Evolutionary conservation across 306 rosid genomes (phyloP), one percentile per base, ranked within the genome.

Genomic region (Lotus japonicus): DNA sequence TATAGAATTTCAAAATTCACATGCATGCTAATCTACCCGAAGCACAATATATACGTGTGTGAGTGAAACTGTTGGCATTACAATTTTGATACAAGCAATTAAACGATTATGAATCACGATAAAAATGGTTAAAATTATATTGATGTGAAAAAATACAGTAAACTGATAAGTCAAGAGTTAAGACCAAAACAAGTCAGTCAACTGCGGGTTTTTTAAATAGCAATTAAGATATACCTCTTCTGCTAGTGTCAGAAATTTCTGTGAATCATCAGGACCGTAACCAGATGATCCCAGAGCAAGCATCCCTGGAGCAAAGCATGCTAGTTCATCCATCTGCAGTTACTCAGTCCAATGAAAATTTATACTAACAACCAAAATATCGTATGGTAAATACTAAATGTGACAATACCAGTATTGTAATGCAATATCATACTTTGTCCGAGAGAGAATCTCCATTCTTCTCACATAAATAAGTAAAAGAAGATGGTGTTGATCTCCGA

Each of bases 291-390:
- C 99, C 83, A 95, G 75, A 64, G 99, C 99, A 75, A 95, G 23
- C 99, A 95, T 95, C 78, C 99, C 99, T 11, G 99, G 99, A 74
- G 97, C 97, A 82, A 95, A 95, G 87, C 99, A 95, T 7, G 99
- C 99, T 35, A 95, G 79, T 84, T 95, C 97, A 74, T 95, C 99
- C 99, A 95, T 95, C 99, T 95, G 96, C 84, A 79, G 28, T 70
- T 64, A 49, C 70, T 55, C 72, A 58, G 53, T 49, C 15, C 64
- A 70, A 66, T 76, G 41, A 38, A 42, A 55, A 59, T 62, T 70
- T 31, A 36, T 18, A 63, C 23, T 56, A 33, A 66, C 43, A n/a
- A 1, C 56, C 51, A 49, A 68, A 42, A 66, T 50, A 38, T 64
- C 39, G 21, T 16, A 64, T 36, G 19, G 48, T 17, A 77, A 74